Evolutionary conservation across 139 green algal species (phyloP), one percentile per base, ranked within the genome.

Genomic region (Coccomyxa sp.): DNA sequence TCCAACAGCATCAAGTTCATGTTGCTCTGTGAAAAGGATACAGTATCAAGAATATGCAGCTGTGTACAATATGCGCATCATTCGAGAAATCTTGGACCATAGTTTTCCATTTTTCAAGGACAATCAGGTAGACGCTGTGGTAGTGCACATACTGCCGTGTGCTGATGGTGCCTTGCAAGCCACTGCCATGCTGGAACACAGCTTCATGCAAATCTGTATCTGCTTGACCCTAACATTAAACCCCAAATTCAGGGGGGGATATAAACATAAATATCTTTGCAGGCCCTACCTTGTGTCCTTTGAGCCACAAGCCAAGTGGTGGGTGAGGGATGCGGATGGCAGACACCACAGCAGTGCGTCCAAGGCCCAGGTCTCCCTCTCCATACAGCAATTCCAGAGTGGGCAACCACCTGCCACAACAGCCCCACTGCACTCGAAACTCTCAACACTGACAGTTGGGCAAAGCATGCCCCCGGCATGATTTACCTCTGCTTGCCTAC

Each of bases 231-330:
- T 25, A 71, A 25, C 63, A 71, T 25, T 1, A 71, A 11, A 25
- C 63, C 21, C 63, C 10, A 9, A 9, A 11, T 68, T 14, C 60
- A 14, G 14, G 14, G 14, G 16, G 15, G 16, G 16, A 25, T 68
- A 25, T 68, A 68, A 68, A 68, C 15, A 16, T 68, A 16, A 68
- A 68, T 68, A 68, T 14, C 38, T 51, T 3, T 7, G 38, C 38
- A 11, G 38, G 38, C 38, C 38, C 80, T 13, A 85, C 86, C 86
- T 87, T 89, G 57, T 82, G 60, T 30, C 63, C 87, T 82, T 84
- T 90, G 83, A 92, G 90, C 45, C 51, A 71, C 30, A 81, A 32
- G 76, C 76, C 31, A 9, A 30, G 7, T n/a, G 59, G 66, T 67
- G 82, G 51, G 25, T 66, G 16, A 68, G 80, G 79, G 82, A 80